Base-by-base conservation (phyloP, 2,329 filamentous ascomycete species). In the Aspergillus luchuensis region DNA sequence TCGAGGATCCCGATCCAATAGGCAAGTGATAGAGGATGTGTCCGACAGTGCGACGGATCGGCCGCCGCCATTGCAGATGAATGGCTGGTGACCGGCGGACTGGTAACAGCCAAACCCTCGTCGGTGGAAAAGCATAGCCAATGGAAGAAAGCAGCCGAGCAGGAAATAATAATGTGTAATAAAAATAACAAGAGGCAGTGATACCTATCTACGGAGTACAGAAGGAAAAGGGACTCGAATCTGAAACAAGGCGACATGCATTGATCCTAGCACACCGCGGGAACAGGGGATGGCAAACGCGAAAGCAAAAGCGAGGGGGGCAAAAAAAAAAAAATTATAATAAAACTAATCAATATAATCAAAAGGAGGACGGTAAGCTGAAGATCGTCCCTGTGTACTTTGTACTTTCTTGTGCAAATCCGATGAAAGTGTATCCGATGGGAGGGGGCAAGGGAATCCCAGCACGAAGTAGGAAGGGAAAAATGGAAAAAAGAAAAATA, bases 241-340 rank as follows among this genome's bases (percentile, higher is more conserved):
- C 39, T 56, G 53, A 56, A 47, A 56, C 41, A 45, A 28, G 11
- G 23, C 28, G 41, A 56, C 53, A 55, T 5, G 25, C 53, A 19
- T 15, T 47, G 25, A 17, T 19, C 17, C 39, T 38, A 56, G 53
- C 43, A 36, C 25, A 47, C 23, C 41, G 36, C 39, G 38, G 39
- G 53, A 58, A 58, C 60, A 30, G 33, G 13, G 33, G 56, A 57
- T 59, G 57, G 48, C 45, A 59, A 60, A 55, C 62, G 33, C 33
- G 33, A 36, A 36, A 36, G 33, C 33, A 4, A 36, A 28, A 28
- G 25, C 25, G 25, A 11, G 33, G 33, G 33, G 33, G 57, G n/a
- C 5, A 58, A 56, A 17, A 45, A 30, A n/a, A 19, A 19, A 56
- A 53, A 38, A 53, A 53, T n/a, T 28, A 48, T 58, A 58, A 57